Evolutionary conservation across 257 asterid species (phyloP), one percentile per base, ranked within the genome.

Genomic region (Apocynum venetum): DNA sequence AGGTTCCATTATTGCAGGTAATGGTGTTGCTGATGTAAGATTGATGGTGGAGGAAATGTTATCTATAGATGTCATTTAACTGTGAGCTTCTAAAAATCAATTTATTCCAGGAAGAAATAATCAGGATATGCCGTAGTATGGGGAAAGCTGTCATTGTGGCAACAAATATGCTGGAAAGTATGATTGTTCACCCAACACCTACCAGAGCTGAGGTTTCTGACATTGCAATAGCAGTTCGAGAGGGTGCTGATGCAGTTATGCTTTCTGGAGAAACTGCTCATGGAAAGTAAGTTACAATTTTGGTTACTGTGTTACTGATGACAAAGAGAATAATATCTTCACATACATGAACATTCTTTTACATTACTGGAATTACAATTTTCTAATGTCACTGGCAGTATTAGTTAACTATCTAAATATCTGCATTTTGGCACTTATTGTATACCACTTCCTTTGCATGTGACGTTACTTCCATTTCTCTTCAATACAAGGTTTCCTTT

Each of bases 251-350:
- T 85, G 98, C 98, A n/a, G 93, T 95, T 81, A 95, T 95, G 99
- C 99, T 93, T 81, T 95, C 99, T 55, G 99, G 99, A 83, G 99
- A 95, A 93, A 95, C 99, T 72, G 99, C 99, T 46, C 96, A 95
- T 59, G 99, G 99, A 79, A 95, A 91, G 99, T 95, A 81, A 90
- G 97, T 78, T 51, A 40, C 38, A 43, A 68, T 68, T 68, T 67
- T 67, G 49, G 35, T 14, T 68, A 43, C 31, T 6, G 25, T 41
- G 71, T 15, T 43, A 15, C 47, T 63, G 20, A 63, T 25, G 71
- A 31, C 61, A 31, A 17, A 38, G 20, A 56, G 3, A 49, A 61
- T 48, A 8, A 51, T 13, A 43, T 63, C 40, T 48, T 36, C 38
- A 41, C 14, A 25, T 6, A 8, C 31, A 6, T 73, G 13, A 20